Evolutionary conservation across 306 rosid species (phyloP).

Genomic region (Acacia confusa): DNA sequence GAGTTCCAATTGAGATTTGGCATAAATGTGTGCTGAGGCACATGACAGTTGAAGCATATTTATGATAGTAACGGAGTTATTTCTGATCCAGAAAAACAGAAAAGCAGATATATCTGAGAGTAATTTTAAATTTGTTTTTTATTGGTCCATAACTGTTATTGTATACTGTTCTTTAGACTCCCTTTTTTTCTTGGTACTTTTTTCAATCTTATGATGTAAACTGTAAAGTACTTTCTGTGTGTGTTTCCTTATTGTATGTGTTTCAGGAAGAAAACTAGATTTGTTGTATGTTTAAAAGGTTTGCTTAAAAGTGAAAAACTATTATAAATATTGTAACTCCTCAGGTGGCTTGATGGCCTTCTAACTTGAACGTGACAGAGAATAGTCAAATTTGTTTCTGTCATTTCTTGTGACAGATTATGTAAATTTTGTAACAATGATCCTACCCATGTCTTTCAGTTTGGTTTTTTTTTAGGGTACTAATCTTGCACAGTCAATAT

Average conservation of each 20-base stretch:
- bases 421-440: constrained; percentile 5
- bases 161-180: neutral
- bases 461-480: constrained; percentile 3
- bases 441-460: neutral
- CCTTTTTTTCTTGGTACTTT: neutral
- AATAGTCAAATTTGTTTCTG: neutral
- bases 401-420: neutral
- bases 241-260: neutral
- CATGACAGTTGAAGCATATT: constrained; percentile 7
- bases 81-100: constrained; percentile 8
- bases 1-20: constrained; percentile 4
- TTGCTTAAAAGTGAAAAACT: neutral
- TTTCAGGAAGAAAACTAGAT: neutral
- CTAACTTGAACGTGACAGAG: neutral
- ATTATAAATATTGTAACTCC: constrained; percentile 1
- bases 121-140: neutral
- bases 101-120: neutral
- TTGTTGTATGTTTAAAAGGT: neutral
- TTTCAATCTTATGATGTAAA: neutral
- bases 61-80: constrained; percentile 10
- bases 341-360: neutral
- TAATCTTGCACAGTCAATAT: constrained; percentile 9
- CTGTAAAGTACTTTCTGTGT: neutral
- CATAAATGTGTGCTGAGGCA: neutral
- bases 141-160: neutral